Percentiles rank a stretch among this genome's conserved stretches.
Conservation (phyloP, 352 stramenopile species). For the Halophytophthora polymorphica region DNA sequence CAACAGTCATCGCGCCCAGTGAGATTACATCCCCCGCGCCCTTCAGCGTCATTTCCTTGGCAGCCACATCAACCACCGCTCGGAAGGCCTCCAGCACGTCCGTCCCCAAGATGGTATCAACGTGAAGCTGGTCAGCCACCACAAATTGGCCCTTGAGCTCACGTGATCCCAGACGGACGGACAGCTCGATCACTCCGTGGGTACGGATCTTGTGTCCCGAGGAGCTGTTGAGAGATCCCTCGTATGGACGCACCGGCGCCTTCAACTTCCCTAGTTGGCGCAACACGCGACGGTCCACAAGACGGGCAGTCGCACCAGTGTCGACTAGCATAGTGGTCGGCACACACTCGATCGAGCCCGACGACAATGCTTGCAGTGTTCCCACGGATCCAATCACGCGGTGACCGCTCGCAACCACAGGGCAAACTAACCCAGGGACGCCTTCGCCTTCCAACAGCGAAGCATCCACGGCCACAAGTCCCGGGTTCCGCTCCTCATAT, state of each 20-base stretch:
- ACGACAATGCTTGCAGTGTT: slow-evolving; percentile 1
- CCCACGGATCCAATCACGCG: slow-evolving; percentile 1
- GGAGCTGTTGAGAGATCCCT: background rate
- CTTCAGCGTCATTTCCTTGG: slow-evolving; percentile 1
- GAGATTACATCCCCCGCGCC: background rate
- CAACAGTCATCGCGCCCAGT: slow-evolving; percentile 3
- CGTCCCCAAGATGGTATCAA: slow-evolving; percentile 4
- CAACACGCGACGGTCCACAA: slow-evolving; percentile 1
- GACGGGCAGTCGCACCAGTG: slow-evolving; percentile 3
- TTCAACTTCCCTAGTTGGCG: background rate
- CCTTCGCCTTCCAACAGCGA: no score
- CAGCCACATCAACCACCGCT: slow-evolving; percentile 6
- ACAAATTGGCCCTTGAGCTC: background rate
- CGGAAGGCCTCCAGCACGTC: slow-evolving; percentile 4
- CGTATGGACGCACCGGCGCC: background rate
- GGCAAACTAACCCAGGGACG: background rate
- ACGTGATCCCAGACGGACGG: background rate
- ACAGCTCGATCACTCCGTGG: background rate
- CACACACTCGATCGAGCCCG: slow-evolving; percentile 5
- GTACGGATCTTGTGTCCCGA: slow-evolving; percentile 1
- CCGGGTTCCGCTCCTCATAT: no score
- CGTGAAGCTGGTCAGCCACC: slow-evolving; percentile 1
- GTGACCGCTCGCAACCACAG: background rate
- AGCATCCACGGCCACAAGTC: no score
- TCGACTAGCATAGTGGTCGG: slow-evolving; percentile 3